Percentiles rank a stretch among this genome's conserved stretches.
Evolutionary conservation across 768 basidiomycete genomes (phyloP).

Genomic region (Pleurotus tuber-regium): DNA sequence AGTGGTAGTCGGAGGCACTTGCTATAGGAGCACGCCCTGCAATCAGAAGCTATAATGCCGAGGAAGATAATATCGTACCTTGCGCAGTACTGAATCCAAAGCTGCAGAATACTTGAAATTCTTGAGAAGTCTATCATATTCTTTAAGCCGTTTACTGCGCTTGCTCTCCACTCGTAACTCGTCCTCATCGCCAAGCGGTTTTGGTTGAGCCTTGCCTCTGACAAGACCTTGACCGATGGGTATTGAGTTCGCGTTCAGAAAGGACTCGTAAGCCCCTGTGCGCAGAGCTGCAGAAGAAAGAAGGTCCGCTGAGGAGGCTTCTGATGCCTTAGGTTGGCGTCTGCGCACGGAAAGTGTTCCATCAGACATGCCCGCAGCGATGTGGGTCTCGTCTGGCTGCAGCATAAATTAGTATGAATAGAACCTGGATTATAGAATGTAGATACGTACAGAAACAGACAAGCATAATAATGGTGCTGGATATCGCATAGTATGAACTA

Average conservation of each 20-base stretch:
- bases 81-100: constrained; percentile 85
- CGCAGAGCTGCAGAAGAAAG: constrained; percentile 38
- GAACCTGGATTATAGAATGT: neutral
- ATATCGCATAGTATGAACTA: constrained; percentile 98
- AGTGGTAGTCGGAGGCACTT: constrained; percentile 77
- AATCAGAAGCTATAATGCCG: no score
- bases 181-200: constrained; percentile 57
- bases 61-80: constrained; percentile 56
- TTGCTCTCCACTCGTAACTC: constrained; percentile 79
- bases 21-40: constrained; percentile 43
- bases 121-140: constrained; percentile 90
- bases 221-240: constrained; percentile 53
- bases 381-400: constrained; percentile 95
- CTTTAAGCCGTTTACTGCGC: constrained; percentile 67
- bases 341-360: constrained; percentile 97
- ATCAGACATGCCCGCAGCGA: constrained; percentile 96
- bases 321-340: constrained; percentile 74
- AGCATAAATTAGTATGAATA: neutral
- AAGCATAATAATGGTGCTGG: constrained; percentile 89
- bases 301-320: constrained; percentile 33
- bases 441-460: constrained; percentile 77
- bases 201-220: constrained; percentile 45
- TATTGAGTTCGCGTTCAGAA: constrained; percentile 54
- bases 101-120: constrained; percentile 94
- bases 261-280: constrained; percentile 64